Percentiles rank a stretch among this genome's conserved stretches.
phyloP scores from a whole-genome alignment of 495 filamentous ascomycete genomes.

The Tuber indicum region DNA sequence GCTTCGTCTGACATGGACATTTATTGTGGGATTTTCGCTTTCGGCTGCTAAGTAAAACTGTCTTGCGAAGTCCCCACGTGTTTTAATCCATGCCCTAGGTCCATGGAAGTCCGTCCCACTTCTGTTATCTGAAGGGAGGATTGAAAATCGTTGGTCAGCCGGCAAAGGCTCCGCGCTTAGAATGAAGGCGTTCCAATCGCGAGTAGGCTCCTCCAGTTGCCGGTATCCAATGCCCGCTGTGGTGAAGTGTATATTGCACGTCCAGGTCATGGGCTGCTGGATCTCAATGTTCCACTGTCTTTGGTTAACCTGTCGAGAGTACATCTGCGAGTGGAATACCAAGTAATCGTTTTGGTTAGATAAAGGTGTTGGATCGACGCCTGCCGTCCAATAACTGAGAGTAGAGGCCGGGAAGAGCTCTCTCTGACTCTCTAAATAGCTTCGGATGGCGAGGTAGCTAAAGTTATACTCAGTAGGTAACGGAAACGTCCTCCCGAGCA shows the following conservation, averaged over 20 bases:
- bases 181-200: neutral
- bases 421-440: neutral
- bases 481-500: neutral
- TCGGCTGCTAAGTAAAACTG: neutral
- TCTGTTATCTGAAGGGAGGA: neutral
- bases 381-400: neutral
- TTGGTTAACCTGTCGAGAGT: neutral
- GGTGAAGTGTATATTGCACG: neutral
- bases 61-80: neutral
- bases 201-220: neutral
- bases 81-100: neutral
- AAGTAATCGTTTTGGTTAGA: neutral
- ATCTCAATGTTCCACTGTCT: neutral
- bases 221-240: neutral
- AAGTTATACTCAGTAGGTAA: neutral
- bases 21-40: neutral
- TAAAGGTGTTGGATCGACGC: neutral
- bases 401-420: neutral
- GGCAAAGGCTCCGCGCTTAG: neutral
- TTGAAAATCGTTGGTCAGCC: neutral
- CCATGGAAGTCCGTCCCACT: neutral
- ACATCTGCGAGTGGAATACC: neutral
- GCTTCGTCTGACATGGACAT: neutral
- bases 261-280: neutral
- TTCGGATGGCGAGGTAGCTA: neutral